phyloP scores from a whole-genome alignment of 2,329 filamentous ascomycete species.

The Fusarium armeniacum region DNA sequence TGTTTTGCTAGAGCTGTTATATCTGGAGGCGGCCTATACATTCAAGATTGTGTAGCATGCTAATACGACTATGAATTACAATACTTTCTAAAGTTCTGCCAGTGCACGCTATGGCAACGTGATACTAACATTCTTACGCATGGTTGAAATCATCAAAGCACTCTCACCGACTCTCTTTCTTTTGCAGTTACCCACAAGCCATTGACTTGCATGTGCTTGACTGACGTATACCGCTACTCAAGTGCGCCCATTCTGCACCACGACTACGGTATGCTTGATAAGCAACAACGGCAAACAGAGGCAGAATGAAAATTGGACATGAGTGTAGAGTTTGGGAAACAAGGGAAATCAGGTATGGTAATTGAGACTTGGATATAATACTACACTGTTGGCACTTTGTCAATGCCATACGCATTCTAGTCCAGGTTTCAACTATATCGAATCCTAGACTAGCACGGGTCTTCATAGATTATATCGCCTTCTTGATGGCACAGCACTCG shows the following conservation, averaged over 20 bases:
- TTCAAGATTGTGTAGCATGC: constrained; percentile 32
- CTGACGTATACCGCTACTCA: constrained; percentile 3
- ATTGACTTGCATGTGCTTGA: neutral
- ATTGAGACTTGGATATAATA: too few species aligned
- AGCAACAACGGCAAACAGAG: too few species aligned
- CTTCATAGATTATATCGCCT: neutral
- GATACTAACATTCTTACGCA: neutral
- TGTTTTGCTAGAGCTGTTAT: constrained; percentile 40
- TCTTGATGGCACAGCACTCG: constrained; percentile 21
- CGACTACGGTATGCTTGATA: neutral
- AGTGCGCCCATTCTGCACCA: constrained; percentile 1
- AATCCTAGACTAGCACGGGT: neutral
- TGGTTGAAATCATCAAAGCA: neutral
- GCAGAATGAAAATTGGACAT: too few species aligned
- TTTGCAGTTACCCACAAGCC: neutral
- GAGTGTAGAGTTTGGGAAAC: too few species aligned
- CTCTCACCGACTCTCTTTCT: constrained; percentile 12
- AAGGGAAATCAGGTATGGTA: too few species aligned
- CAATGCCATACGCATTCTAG: too few species aligned
- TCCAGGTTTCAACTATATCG: neutral
- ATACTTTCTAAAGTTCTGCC: neutral
- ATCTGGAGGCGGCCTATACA: constrained; percentile 27
- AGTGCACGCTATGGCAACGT: neutral
- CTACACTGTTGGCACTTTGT: neutral
- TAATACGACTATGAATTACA: constrained; percentile 41